Evolutionary conservation across 2,329 filamentous ascomycete species (phyloP).

Genomic region (Diaporthe sp.): DNA sequence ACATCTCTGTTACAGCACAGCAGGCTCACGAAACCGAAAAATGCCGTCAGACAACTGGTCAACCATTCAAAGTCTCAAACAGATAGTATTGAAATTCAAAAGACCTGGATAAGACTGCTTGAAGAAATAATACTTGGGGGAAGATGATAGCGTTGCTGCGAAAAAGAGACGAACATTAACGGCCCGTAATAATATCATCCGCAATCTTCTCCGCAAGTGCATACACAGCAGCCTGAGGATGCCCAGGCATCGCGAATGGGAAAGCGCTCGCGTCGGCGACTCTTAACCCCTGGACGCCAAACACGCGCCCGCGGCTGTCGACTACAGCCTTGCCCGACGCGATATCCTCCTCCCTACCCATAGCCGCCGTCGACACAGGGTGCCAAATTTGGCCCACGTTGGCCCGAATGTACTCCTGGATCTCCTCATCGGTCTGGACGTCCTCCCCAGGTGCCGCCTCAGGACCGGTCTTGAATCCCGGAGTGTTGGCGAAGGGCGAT

Average conservation of each 20-base stretch:
- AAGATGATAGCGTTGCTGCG: not conserved
- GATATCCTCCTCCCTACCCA: conserved; percentile 49
- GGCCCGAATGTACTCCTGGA: conserved; percentile 38
- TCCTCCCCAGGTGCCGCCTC: conserved; percentile 50
- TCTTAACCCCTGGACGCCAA: conserved; percentile 57
- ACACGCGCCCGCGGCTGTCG: conserved; percentile 54
- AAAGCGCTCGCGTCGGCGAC: conserved; percentile 59
- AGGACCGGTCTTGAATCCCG: conserved; percentile 5
- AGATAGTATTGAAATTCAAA: no score
- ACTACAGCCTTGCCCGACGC: conserved; percentile 51
- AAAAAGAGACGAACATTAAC: not conserved
- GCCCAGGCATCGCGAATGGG: conserved; percentile 56
- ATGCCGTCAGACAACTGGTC: no score
- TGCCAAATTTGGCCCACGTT: conserved; percentile 44
- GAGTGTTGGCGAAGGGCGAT: conserved; percentile 37
- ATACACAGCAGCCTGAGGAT: conserved; percentile 62
- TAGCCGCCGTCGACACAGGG: conserved; percentile 54
- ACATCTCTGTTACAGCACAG: no score
- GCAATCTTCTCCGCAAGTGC: conserved; percentile 54
- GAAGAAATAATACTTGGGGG: not conserved
- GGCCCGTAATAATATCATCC: not conserved
- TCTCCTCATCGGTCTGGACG: conserved; percentile 39
- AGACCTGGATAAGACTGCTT: no score
- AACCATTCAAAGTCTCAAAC: no score
- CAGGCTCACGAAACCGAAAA: no score